A percentile compares a stretch with the other conserved stretches of the same genome.
Conservation (phyloP, 352 stramenopile species). For the Phytopythium kandeliae region DNA sequence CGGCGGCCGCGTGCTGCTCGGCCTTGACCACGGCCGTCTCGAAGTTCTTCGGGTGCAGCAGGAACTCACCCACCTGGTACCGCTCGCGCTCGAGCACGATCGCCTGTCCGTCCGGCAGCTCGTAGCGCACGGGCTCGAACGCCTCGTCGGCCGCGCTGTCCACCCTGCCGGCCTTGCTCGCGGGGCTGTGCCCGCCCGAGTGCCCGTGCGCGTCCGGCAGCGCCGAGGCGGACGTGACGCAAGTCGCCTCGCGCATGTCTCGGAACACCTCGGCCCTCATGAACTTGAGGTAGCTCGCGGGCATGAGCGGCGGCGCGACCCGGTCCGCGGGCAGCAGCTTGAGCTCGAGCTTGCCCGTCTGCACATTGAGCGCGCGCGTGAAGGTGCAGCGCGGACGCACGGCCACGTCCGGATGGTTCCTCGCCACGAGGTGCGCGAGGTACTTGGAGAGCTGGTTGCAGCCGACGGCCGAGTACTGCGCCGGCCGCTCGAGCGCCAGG, state of each 20-base stretch:
- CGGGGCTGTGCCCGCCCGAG: conserved; percentile 5
- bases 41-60: conserved; percentile 66
- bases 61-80: conserved; percentile 66
- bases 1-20: conserved; percentile 37
- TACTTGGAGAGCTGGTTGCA: conserved; percentile 70
- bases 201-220: conserved; percentile 25
- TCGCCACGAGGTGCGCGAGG: conserved; percentile 56
- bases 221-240: conserved; percentile 34
- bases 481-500: conserved; percentile 75
- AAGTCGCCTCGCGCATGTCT: conserved; percentile 72
- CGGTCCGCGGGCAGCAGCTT: conserved; percentile 28
- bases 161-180: conserved; percentile 15
- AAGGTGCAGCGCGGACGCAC: conserved; percentile 69
- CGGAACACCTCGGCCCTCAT: conserved; percentile 59
- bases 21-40: conserved; percentile 37
- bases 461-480: conserved; percentile 70
- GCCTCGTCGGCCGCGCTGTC: conserved; percentile 10
- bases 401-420: conserved; percentile 26
- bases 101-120: conserved; percentile 73
- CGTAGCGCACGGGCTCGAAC: conserved; percentile 45
- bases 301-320: conserved; percentile 42
- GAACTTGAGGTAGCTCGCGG: conserved; percentile 69
- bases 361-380: conserved; percentile 35
- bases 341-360: conserved; percentile 55
- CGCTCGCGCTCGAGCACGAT: conserved; percentile 63